Percentiles rank a stretch among this genome's conserved stretches.
Conservation (phyloP, 768 basidiomycete species). For the Tubosaeta brunneosetosa region DNA sequence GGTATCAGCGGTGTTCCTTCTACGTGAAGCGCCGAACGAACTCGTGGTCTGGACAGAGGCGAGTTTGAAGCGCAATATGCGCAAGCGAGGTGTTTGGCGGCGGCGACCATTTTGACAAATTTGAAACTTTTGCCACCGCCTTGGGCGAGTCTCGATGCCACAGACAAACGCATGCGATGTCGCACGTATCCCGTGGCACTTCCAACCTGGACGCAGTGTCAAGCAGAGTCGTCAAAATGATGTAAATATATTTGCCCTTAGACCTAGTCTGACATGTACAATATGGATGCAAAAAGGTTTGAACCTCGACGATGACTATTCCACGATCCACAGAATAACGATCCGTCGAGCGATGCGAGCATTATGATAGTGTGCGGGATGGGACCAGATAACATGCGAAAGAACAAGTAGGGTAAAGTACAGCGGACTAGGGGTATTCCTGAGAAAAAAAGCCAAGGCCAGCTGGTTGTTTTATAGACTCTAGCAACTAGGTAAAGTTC, state of each 20-base stretch:
- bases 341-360: slow-evolving; percentile 32
- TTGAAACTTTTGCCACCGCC: no score
- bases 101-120: no score
- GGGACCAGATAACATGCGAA: slow-evolving; percentile 35
- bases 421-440: slow-evolving; percentile 39
- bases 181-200: no score
- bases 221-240: not conserved
- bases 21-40: no score
- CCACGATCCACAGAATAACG: slow-evolving; percentile 12
- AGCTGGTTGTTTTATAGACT: slow-evolving; percentile 29
- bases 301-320: not conserved
- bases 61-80: no score
- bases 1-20: no score
- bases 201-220: no score
- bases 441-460: slow-evolving; percentile 27
- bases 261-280: slow-evolving; percentile 4
- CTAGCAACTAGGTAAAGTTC: slow-evolving; percentile 27
- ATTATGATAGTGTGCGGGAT: slow-evolving; percentile 35
- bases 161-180: no score
- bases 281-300: not conserved
- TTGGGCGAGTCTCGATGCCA: no score
- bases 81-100: no score
- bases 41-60: no score
- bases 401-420: slow-evolving; percentile 36
- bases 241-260: not conserved